Conservation (phyloP, 1,284 basidiomycete genomes). For the Fomitopsis schrenkii region DNA sequence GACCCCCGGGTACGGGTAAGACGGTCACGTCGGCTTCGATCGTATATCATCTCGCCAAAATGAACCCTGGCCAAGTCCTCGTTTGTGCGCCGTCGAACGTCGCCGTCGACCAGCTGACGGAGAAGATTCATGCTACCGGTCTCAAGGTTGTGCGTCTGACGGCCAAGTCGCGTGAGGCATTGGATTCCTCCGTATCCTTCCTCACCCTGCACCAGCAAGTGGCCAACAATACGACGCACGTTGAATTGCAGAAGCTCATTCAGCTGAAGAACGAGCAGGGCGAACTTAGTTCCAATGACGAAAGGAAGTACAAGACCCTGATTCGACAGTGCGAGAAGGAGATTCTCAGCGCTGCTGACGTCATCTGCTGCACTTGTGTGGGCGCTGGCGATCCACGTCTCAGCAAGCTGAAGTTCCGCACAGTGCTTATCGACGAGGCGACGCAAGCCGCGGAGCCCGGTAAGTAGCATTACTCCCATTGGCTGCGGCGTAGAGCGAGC, state of each 20-base stretch:
- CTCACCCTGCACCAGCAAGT: slow-evolving; percentile 97
- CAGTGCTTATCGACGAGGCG: slow-evolving; percentile 97
- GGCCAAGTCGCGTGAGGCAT: slow-evolving; percentile 96
- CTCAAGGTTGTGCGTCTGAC: slow-evolving; percentile 97
- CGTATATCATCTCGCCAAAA: slow-evolving; percentile 98
- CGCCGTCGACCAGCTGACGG: slow-evolving; percentile 97
- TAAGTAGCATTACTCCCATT: slow-evolving; percentile 34
- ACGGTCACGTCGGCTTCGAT: slow-evolving; percentile 99
- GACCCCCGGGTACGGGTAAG: slow-evolving; percentile 98
- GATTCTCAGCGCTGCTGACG: slow-evolving; percentile 92
- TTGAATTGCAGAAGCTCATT: slow-evolving; percentile 96
- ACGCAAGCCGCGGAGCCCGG: slow-evolving; percentile 98
- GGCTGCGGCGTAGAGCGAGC: not conserved
- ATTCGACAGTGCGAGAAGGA: slow-evolving; percentile 97
- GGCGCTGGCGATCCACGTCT: slow-evolving; percentile 96
- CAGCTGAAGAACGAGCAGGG: slow-evolving; percentile 97
- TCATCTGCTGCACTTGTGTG: slow-evolving; percentile 98
- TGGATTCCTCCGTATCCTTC: slow-evolving; percentile 92
- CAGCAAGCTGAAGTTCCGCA: slow-evolving; percentile 96
- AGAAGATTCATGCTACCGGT: slow-evolving; percentile 97
- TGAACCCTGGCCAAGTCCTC: slow-evolving; percentile 99
- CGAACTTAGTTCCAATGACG: slow-evolving; percentile 93
- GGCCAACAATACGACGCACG: slow-evolving; percentile 90
- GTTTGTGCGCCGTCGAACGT: slow-evolving; percentile 99
- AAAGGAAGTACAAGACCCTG: slow-evolving; percentile 95